Conservation (phyloP, 768 basidiomycete species). For the Boletus pseudo-olivaceus region DNA sequence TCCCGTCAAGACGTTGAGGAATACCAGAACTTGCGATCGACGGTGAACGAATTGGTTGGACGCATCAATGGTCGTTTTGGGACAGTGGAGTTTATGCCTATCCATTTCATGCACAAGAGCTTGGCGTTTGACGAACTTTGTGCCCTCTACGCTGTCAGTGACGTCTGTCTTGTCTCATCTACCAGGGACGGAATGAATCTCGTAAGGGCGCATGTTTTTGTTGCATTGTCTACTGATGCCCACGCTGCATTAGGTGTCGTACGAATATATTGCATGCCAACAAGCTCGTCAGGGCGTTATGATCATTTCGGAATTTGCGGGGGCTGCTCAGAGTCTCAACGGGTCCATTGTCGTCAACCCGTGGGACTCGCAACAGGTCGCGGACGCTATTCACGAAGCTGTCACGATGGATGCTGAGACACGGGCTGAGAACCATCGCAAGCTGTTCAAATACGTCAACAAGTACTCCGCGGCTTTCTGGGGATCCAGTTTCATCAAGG, state of each 20-base stretch:
- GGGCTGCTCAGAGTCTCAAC: slow-evolving; percentile 93
- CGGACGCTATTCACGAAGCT: slow-evolving; percentile 94
- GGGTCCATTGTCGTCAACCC: slow-evolving; percentile 98
- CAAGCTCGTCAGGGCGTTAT: slow-evolving; percentile 90
- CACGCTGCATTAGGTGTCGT: slow-evolving; percentile 71
- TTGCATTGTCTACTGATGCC: slow-evolving; percentile 8
- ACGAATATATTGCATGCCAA: slow-evolving; percentile 97
- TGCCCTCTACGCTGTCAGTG: slow-evolving; percentile 95
- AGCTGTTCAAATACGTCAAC: slow-evolving; percentile 94
- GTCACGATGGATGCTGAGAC: slow-evolving; percentile 82
- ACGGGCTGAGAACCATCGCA: slow-evolving; percentile 90
- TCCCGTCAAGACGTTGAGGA: slow-evolving; percentile 98
- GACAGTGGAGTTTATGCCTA: slow-evolving; percentile 99
- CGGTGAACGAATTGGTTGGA: slow-evolving; percentile 96
- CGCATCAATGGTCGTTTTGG: slow-evolving; percentile 98
- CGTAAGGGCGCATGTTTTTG: slow-evolving; percentile 44
- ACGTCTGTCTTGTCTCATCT: slow-evolving; percentile 92
- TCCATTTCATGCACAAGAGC: slow-evolving; percentile 98
- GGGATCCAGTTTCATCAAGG: slow-evolving; percentile 86
- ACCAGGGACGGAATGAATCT: slow-evolving; percentile 99
- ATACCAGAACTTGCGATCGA: slow-evolving; percentile 94
- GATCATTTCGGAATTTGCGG: slow-evolving; percentile 98
- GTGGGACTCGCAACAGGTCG: slow-evolving; percentile 98
- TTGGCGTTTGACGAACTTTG: slow-evolving; percentile 92
- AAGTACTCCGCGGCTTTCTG: slow-evolving; percentile 93